Conservation (phyloP, 2,329 filamentous ascomycete genomes). For the Colletotrichum agaves region DNA sequence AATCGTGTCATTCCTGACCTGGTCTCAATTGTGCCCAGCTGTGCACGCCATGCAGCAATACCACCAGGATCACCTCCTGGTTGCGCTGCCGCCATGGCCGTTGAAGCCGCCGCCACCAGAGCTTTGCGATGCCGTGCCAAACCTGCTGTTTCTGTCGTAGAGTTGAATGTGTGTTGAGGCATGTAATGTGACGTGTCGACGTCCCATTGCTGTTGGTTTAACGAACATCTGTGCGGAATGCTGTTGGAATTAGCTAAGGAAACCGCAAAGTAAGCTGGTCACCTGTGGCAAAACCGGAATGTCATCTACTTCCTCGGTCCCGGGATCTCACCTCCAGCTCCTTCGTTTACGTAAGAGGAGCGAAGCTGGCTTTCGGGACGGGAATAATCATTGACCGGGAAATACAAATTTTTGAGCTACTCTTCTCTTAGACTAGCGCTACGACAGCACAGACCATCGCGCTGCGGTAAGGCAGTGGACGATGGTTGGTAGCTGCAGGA, state of each 20-base stretch:
- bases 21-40: slow-evolving; percentile 17
- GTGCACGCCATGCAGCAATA: slow-evolving; percentile 29
- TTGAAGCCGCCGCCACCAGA: neutral
- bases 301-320: neutral
- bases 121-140: slow-evolving; percentile 15
- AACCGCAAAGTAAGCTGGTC: neutral
- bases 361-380: accelerated
- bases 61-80: slow-evolving; percentile 28
- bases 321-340: neutral
- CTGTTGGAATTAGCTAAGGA: neutral
- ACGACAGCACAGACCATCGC: slow-evolving; percentile 14
- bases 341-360: neutral
- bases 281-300: neutral
- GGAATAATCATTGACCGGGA: neutral
- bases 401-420: neutral
- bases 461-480: neutral
- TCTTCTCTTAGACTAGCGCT: neutral
- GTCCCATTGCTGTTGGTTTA: slow-evolving; percentile 8
- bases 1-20: slow-evolving; percentile 24
- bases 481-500: slow-evolving; percentile 24
- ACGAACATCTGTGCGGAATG: neutral
- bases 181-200: slow-evolving; percentile 13
- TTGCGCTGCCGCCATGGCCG: neutral
- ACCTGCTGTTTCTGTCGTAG: slow-evolving; percentile 1
- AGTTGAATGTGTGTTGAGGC: slow-evolving; percentile 13